Base-by-base conservation (phyloP, 768 basidiomycete species). In the Cyclocybe cylindracea region DNA sequence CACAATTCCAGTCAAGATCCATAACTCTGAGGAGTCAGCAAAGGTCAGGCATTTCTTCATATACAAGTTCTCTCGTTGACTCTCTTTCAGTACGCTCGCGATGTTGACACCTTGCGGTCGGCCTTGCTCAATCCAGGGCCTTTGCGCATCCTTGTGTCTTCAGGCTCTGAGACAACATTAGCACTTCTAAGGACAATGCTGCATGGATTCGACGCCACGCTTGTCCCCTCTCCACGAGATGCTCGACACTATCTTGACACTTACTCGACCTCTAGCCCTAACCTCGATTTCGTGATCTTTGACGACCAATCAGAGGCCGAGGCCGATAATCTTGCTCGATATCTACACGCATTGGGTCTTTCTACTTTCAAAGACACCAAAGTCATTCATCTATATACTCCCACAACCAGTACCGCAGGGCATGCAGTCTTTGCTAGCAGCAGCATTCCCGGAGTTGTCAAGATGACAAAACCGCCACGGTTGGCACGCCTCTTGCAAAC, bases 381-480 rank as follows among this genome's bases (percentile, higher is more conserved):
- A 68, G 69, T 88, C 48, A 75, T 90, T 10, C 87, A 89, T 55
- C 70, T 90, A 14, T 87, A 86, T 62, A 88, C 87, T 1, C 87
- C 87, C 1, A 86, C 84, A 1, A 82, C 83, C 16, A 83, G 79
- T 55, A 72, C 77, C 36, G 73, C 79, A 5, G 79, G 82, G 13
- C 77, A 78, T 39, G 70, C 76, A 1, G 70, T 82, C 13, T 80
- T 84, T 50, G 70, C 72, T 29, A 78, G 71, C 39, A 82, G 67
- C 53, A 75, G 70, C 42, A 76, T 74, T 31, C 74, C 82, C 0
- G 82, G 83, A 10, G 78, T 88, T 5, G 72, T 83, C 19, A 82
- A 84, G 55, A 83, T 88, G 76, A 87, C 85, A 7, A 89, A 88
- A 64, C 87, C 86, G 0, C 85, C 87, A 9, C 74, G 87, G 54